phyloP scores from a whole-genome alignment of 2,329 filamentous ascomycete species.

The Diaporthe caulivora region DNA sequence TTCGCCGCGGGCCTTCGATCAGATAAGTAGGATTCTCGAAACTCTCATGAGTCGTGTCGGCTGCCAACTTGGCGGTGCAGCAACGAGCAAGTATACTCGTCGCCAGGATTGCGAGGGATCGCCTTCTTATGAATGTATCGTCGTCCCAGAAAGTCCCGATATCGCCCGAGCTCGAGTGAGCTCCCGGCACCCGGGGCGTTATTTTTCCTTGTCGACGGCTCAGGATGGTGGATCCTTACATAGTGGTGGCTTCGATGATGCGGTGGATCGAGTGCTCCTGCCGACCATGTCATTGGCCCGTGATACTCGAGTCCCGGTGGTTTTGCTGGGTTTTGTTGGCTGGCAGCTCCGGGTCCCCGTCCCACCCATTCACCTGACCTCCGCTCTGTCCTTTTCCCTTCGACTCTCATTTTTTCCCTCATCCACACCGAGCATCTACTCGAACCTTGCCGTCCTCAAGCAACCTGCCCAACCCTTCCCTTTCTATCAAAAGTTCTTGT shows the following conservation, averaged over 20 bases:
- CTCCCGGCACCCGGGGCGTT: conserved; percentile 38
- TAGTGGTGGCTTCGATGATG: conserved; percentile 39
- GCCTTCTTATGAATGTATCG: conserved; percentile 30
- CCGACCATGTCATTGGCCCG: conserved; percentile 45
- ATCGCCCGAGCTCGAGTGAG: conserved; percentile 39
- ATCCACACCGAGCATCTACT: conserved; percentile 45
- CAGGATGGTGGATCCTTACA: conserved; percentile 44
- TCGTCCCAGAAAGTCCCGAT: conserved; percentile 34
- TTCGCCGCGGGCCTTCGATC: conserved; percentile 7
- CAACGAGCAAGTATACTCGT: neutral
- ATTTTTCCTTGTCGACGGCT: conserved; percentile 45
- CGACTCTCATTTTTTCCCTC: conserved; percentile 43
- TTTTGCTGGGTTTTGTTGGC: conserved; percentile 40
- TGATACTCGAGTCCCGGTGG: conserved; percentile 45
- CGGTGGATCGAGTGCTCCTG: conserved; percentile 42
- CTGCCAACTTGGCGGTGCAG: conserved; percentile 24
- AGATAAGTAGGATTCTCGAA: conserved; percentile 15
- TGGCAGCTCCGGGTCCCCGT: conserved; percentile 41
- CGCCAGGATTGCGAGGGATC: conserved; percentile 8
- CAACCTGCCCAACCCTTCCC: conserved; percentile 44
- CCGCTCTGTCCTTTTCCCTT: conserved; percentile 47
- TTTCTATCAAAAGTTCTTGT: conserved; percentile 57
- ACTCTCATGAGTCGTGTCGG: conserved; percentile 33
- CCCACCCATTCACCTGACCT: conserved; percentile 41
- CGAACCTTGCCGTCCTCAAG: conserved; percentile 39